phyloP scores from a whole-genome alignment of 331 rosid genomes.

The Acacia pycnantha region DNA sequence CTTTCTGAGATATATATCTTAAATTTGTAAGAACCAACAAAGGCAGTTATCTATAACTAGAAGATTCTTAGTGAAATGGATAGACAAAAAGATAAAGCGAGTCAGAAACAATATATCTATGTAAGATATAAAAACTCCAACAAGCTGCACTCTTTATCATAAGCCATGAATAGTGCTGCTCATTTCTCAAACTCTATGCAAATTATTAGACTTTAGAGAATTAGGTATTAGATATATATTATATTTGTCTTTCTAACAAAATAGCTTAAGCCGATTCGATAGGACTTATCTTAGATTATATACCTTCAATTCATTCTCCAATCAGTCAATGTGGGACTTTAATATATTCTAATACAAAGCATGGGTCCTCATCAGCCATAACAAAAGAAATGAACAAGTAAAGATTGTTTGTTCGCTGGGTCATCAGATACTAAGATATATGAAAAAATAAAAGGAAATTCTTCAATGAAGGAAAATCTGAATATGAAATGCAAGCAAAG shows the following conservation, averaged over 20 bases:
- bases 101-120: background rate
- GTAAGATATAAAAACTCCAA: background rate
- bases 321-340: background rate
- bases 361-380: background rate
- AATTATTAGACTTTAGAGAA: background rate
- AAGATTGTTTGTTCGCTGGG: conserved; percentile 8
- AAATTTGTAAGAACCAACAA: conserved; percentile 51
- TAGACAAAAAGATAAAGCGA: conserved; percentile 13
- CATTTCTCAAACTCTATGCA: background rate
- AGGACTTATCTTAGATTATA: background rate
- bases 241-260: background rate
- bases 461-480: background rate
- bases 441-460: background rate
- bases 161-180: background rate
- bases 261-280: background rate
- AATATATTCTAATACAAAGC: background rate
- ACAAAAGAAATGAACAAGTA: background rate
- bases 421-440: background rate
- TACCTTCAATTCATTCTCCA: background rate
- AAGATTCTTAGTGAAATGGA: background rate
- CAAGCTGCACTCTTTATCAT: background rate
- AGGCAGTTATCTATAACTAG: conserved; percentile 20
- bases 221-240: background rate
- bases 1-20: conserved; percentile 81
- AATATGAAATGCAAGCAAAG: background rate